phyloP scores from a whole-genome alignment of 73 alveolate species.

The Tetrahymena thermophila region DNA sequence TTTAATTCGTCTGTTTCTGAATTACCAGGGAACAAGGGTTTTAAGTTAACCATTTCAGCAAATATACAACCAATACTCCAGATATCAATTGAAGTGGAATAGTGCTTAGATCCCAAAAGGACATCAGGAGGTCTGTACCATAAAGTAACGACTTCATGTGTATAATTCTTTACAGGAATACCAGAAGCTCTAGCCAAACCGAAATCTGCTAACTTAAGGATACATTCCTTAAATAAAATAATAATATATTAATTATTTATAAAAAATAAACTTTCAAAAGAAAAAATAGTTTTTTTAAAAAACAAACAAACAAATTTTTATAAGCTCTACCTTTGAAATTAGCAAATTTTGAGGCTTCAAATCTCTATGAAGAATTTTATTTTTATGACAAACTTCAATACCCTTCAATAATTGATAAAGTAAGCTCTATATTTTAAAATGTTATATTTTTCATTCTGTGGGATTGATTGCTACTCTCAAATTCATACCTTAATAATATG shows the following conservation, averaged over 20 bases:
- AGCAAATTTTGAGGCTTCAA: conserved; percentile 70
- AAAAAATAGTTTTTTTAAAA: not conserved
- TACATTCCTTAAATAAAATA: conserved; percentile 30
- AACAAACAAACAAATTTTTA: not conserved
- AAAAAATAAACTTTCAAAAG: not conserved
- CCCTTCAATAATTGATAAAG: conserved; percentile 65
- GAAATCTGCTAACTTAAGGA: conserved; percentile 86
- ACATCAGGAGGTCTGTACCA: conserved; percentile 94
- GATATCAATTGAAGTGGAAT: conserved; percentile 86
- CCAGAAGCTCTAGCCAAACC: conserved; percentile 88
- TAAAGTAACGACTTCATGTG: conserved; percentile 86
- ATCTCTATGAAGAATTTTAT: conserved; percentile 68
- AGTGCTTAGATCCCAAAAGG: conserved; percentile 67
- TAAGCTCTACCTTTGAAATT: conserved; percentile 50
- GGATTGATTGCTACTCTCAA: not conserved
- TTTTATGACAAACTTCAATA: conserved; percentile 59
- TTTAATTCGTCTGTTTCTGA: conserved; percentile 57
- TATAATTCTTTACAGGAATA: conserved; percentile 69
- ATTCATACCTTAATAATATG: conserved; percentile 37
- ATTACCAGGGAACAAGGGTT: conserved; percentile 76
- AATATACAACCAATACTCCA: conserved; percentile 93
- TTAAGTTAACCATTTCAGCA: conserved; percentile 84
- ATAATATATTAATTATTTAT: not conserved
- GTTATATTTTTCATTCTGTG: not conserved
- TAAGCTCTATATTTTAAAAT: conserved; percentile 1